Conservation (phyloP, 768 basidiomycete species). For the Lentinus tigrinus region DNA sequence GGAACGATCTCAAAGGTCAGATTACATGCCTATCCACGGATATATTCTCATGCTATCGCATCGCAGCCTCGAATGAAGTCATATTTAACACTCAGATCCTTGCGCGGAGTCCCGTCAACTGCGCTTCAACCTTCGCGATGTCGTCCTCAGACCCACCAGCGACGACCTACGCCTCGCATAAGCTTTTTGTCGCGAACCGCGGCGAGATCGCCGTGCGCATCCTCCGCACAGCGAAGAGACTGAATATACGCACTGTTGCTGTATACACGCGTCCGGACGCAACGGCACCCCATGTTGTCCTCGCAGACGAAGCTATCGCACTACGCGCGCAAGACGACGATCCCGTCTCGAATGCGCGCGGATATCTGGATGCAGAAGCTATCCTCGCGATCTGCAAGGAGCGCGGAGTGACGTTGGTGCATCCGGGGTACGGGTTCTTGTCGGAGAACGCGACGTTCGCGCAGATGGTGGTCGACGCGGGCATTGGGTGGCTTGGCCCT, state of each 20-base stretch:
- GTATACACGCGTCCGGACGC: slow-evolving; percentile 61
- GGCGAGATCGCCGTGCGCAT: slow-evolving; percentile 72
- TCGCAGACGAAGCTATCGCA: slow-evolving; percentile 50
- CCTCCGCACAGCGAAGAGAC: slow-evolving; percentile 51
- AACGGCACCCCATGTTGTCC: slow-evolving; percentile 53
- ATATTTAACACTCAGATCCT: neutral
- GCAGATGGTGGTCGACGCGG: slow-evolving; percentile 40
- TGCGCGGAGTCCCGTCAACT: neutral
- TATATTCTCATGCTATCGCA: slow-evolving; percentile 1
- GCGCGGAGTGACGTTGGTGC: slow-evolving; percentile 48
- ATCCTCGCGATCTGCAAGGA: slow-evolving; percentile 45
- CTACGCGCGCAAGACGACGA: slow-evolving; percentile 29
- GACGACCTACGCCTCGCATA: slow-evolving; percentile 30
- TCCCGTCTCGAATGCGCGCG: slow-evolving; percentile 38
- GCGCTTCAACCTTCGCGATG: neutral
- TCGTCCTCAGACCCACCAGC: neutral
- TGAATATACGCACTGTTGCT: slow-evolving; percentile 53
- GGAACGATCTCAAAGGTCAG: too few relatives aligned
- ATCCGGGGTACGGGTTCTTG: slow-evolving; percentile 66
- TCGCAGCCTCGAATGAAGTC: neutral
- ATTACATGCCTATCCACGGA: neutral
- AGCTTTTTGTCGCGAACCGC: slow-evolving; percentile 66
- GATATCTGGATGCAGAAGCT: slow-evolving; percentile 39
- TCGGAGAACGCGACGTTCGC: slow-evolving; percentile 65
- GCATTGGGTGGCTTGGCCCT: slow-evolving; percentile 61